Evolutionary conservation across 2,329 filamentous ascomycete species (phyloP), one percentile per base, ranked within the genome.

Genomic region (Ophiostoma himal-ulmi): DNA sequence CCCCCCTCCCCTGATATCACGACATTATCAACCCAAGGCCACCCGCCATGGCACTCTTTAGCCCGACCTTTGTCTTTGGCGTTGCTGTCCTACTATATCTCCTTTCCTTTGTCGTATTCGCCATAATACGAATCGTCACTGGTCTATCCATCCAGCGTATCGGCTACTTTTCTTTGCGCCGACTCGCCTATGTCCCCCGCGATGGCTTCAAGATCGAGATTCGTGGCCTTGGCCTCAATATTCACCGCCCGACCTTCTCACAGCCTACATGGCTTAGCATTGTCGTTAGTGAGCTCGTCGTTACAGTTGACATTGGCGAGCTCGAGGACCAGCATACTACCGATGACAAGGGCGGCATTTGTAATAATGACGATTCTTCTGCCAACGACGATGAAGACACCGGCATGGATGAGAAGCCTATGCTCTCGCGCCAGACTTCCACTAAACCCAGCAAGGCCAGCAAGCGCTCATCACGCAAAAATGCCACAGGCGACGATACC

Each of bases 231-330:
- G 93, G 95, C 64, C 84, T 99, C 75, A 91, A 92, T 71, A 81
- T 98, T 73, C 95, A 99, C 80, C 89, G 94, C 5, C 95, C 95
- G 14, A 98, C 95, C 6, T 98, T 99, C 80, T 93, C 94, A 66
- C 93, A 98, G 79, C 95, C 95, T 64, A 98, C 96, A 73, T 98
- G 94, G 93, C 83, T 97, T 75, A 98, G 94, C 78, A 84, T 99
- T 68, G 91, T 95, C 10, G 81, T 99, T 72, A 92, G 88, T 76
- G 95, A 97, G 77, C 83, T 97, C 68, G 91, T 89, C 68, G 85
- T 99, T 68, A 96, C 92, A 0, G 79, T 98, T 62, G 92, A 99
- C 77, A 82, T 93, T 65, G 85, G 86, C 72, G 85, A 88, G 67
- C 80, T 95, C 60, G 86, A 87, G 74, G 81, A 81, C 36, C 82